These are phyloP conservation scores for Cytidiella melzeri DNA, from an alignment of 768 basidiomycete genomes.

Conservation along the genomic window DNA sequence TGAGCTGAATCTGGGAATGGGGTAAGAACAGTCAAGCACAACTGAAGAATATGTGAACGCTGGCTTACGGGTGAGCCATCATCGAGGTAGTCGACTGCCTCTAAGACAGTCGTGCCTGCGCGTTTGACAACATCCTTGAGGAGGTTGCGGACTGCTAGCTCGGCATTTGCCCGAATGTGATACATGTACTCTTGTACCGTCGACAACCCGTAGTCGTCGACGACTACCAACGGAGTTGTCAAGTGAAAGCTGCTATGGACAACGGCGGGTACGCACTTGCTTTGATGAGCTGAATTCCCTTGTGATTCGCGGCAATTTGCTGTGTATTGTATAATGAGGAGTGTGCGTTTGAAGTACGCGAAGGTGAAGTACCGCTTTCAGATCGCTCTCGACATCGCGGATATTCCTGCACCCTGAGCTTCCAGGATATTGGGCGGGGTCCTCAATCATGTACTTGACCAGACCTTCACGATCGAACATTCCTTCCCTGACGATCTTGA, in stretches of 20 bases:
- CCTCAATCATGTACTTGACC: slow-evolving; percentile 73
- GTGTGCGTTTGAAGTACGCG: no score
- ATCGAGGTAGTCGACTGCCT: slow-evolving; percentile 78
- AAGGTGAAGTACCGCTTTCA: slow-evolving; percentile 63
- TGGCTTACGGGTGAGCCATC: slow-evolving; percentile 73
- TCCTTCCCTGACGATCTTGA: slow-evolving; percentile 85
- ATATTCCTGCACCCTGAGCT: slow-evolving; percentile 86
- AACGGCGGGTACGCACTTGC: slow-evolving; percentile 42
- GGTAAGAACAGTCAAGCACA: neutral
- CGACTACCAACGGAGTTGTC: slow-evolving; percentile 40
- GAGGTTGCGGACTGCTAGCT: slow-evolving; percentile 77
- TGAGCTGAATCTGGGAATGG: slow-evolving; percentile 74
- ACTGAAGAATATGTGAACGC: neutral
- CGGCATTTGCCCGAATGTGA: slow-evolving; percentile 86
- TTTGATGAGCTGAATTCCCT: slow-evolving; percentile 82
- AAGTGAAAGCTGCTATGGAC: neutral
- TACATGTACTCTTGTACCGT: slow-evolving; percentile 94
- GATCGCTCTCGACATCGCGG: slow-evolving; percentile 84
- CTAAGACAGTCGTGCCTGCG: slow-evolving; percentile 56
- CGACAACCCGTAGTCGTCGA: slow-evolving; percentile 77
- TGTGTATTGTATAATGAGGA: slow-evolving; percentile 21
- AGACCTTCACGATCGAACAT: slow-evolving; percentile 74
- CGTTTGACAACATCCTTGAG: slow-evolving; percentile 69
- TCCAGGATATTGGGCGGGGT: slow-evolving; percentile 75
- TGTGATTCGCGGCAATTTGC: slow-evolving; percentile 95